Conservation (phyloP, 352 stramenopile genomes). For the Phytophthora tubulina region DNA sequence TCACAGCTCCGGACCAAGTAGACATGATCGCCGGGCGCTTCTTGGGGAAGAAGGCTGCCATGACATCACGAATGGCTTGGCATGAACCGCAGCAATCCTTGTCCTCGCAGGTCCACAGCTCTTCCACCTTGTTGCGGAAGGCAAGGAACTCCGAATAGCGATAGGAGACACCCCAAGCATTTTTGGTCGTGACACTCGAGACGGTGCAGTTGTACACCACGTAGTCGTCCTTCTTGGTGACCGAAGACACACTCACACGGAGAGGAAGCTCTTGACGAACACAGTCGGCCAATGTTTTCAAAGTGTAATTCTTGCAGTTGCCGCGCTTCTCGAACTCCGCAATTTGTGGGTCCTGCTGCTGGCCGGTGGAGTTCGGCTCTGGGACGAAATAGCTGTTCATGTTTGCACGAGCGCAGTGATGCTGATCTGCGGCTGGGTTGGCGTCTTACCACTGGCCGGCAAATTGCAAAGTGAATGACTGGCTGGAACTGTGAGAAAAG, state of each 20-base stretch:
- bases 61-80: slow-evolving; percentile 73
- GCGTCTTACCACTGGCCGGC: slow-evolving; percentile 4
- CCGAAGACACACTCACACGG: slow-evolving; percentile 51
- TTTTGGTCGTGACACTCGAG: slow-evolving; percentile 58
- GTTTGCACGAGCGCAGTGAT: not conserved
- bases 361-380: slow-evolving; percentile 33
- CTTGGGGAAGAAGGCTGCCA: slow-evolving; percentile 69
- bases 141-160: slow-evolving; percentile 73
- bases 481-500: slow-evolving; percentile 20
- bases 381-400: slow-evolving; percentile 49
- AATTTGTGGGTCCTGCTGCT: slow-evolving; percentile 30
- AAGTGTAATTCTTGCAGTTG: slow-evolving; percentile 57
- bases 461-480: slow-evolving; percentile 37
- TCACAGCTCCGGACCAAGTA: slow-evolving; percentile 48
- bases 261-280: slow-evolving; percentile 60
- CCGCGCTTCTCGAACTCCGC: slow-evolving; percentile 36
- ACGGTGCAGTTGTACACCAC: slow-evolving; percentile 64
- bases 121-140: slow-evolving; percentile 65
- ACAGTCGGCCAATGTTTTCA: slow-evolving; percentile 57
- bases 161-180: slow-evolving; percentile 62
- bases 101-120: slow-evolving; percentile 63
- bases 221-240: slow-evolving; percentile 56
- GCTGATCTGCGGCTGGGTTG: not conserved
- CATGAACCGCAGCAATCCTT: slow-evolving; percentile 71
- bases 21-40: slow-evolving; percentile 56